A percentile compares a stretch with the other conserved stretches of the same genome.
These are phyloP conservation scores for Alternaria atra DNA, from an alignment of 2,329 filamentous ascomycete species.

Conservation along the genomic window DNA sequence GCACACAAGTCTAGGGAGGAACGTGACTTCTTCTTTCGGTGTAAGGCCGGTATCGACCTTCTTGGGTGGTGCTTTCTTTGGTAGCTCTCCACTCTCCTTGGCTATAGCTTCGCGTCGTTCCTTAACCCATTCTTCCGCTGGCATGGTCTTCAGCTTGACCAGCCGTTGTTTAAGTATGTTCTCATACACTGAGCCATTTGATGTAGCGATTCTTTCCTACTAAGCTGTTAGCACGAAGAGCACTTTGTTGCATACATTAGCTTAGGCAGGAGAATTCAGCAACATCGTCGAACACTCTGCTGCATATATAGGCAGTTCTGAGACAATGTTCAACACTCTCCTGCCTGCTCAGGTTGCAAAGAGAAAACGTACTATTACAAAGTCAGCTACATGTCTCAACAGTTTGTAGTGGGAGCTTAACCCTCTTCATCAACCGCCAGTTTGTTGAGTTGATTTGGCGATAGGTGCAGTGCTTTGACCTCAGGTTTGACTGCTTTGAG, in stretches of 20 bases:
- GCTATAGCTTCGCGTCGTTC: slow-evolving; percentile 57
- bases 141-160: slow-evolving; percentile 78
- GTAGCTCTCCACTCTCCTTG: slow-evolving; percentile 35
- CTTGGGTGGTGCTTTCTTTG: slow-evolving; percentile 57
- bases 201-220: slow-evolving; percentile 70
- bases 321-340: background rate
- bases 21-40: slow-evolving; percentile 66
- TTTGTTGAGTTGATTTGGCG: slow-evolving; percentile 72
- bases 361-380: too few species aligned
- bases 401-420: too few species aligned
- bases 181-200: slow-evolving; percentile 75
- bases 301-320: background rate
- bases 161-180: slow-evolving; percentile 87
- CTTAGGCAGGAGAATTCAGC: background rate
- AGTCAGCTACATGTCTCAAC: too few species aligned
- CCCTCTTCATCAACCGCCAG: slow-evolving; percentile 77
- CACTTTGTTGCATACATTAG: background rate
- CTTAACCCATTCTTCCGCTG: slow-evolving; percentile 73
- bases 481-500: slow-evolving; percentile 61
- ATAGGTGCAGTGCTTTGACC: slow-evolving; percentile 66
- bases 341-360: background rate
- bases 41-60: slow-evolving; percentile 75
- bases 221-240: too few species aligned
- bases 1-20: slow-evolving; percentile 64
- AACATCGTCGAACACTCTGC: background rate